phyloP scores from a whole-genome alignment of 805 yeast genomes.

The Tetrapisispora phaffii region DNA sequence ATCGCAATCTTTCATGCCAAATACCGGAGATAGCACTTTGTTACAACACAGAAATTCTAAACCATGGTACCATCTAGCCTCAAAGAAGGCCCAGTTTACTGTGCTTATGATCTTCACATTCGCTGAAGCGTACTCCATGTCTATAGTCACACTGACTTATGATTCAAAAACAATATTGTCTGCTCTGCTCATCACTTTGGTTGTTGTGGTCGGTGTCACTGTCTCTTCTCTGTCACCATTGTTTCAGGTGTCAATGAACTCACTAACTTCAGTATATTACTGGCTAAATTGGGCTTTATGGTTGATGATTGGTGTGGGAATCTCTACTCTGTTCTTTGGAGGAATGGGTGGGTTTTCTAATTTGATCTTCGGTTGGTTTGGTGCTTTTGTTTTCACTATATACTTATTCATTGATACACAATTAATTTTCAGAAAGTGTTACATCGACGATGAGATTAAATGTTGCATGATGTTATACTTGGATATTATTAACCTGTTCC shows the following conservation, averaged over 20 bases:
- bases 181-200: constrained; percentile 58
- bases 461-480: constrained; percentile 71
- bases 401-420: constrained; percentile 79
- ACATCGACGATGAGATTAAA: constrained; percentile 77
- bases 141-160: constrained; percentile 52
- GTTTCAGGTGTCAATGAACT: constrained; percentile 21
- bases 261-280: constrained; percentile 28
- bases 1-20: constrained; percentile 11
- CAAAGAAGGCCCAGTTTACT: constrained; percentile 30
- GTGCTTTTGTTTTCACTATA: constrained; percentile 63
- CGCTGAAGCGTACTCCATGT: constrained; percentile 64
- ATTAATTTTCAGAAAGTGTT: constrained; percentile 58
- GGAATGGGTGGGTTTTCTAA: constrained; percentile 49
- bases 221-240: constrained; percentile 64
- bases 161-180: constrained; percentile 57
- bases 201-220: constrained; percentile 70
- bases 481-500: constrained; percentile 73
- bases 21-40: not conserved
- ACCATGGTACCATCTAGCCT: constrained; percentile 25
- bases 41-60: not conserved
- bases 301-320: constrained; percentile 61
- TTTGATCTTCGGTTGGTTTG: constrained; percentile 57
- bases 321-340: constrained; percentile 54
- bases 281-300: constrained; percentile 46
- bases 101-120: constrained; percentile 59